Conservation (phyloP, 2,329 filamentous ascomycete genomes). For the Paramyrothecium roridum region DNA sequence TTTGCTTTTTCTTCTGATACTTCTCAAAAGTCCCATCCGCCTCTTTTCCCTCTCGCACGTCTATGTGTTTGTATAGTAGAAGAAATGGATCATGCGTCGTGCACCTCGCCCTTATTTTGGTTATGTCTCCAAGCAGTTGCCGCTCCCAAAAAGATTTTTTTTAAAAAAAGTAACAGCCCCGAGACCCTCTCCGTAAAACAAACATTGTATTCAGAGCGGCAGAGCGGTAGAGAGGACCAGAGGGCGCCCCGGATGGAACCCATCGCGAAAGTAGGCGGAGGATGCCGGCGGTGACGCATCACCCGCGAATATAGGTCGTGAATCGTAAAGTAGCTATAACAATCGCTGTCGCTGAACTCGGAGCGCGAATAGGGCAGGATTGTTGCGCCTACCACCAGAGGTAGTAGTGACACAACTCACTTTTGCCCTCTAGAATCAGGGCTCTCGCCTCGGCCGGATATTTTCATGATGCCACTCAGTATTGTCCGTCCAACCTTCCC, state of each 20-base stretch:
- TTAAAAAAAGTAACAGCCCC: no score
- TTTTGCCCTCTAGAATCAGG: conserved; percentile 30
- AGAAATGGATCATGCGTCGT: not conserved
- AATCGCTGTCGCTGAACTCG: not conserved
- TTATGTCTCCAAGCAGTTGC: no score
- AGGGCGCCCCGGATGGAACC: no score
- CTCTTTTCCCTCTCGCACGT: no score
- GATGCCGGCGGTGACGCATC: no score
- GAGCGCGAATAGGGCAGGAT: no score
- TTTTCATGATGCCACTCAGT: conserved; percentile 41
- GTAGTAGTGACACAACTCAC: not conserved
- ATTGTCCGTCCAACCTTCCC: conserved; percentile 39
- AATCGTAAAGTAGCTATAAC: not conserved
- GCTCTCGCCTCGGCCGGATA: conserved; percentile 36
- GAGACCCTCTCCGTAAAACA: not conserved
- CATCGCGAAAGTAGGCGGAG: no score
- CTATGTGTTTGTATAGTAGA: no score
- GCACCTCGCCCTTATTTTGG: not conserved
- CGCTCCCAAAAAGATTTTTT: no score
- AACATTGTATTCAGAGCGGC: not conserved
- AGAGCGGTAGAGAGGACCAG: not conserved
- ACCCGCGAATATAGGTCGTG: not conserved
- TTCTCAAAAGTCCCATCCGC: no score
- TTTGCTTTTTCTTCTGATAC: no score
- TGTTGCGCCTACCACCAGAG: not conserved